Percentiles rank a stretch among this genome's conserved stretches.
Conservation (phyloP, 2,329 filamentous ascomycete genomes). For the Aureobasidium sp. region DNA sequence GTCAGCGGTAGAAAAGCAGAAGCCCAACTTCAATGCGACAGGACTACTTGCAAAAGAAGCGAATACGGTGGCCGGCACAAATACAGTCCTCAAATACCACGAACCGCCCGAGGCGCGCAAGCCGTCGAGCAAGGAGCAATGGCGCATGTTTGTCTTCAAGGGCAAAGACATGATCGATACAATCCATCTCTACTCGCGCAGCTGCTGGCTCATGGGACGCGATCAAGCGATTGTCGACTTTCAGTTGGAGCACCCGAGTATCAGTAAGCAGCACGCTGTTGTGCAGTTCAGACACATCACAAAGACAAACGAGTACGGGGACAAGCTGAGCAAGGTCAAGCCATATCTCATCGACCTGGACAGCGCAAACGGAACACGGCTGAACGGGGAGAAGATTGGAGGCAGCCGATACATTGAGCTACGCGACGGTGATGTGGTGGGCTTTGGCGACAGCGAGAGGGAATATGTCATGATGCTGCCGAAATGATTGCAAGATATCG, state of each 20-base stretch:
- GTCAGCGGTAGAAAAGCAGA: constrained; percentile 58
- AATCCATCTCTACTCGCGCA: constrained; percentile 64
- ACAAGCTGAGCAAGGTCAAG: constrained; percentile 60
- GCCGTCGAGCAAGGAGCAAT: constrained; percentile 65
- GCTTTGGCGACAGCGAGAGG: constrained; percentile 77
- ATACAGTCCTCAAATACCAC: constrained; percentile 86
- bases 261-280: constrained; percentile 91
- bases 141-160: constrained; percentile 93
- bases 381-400: constrained; percentile 70
- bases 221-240: constrained; percentile 76
- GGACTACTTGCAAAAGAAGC: constrained; percentile 81
- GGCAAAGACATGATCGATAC: constrained; percentile 72
- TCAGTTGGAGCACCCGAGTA: constrained; percentile 77
- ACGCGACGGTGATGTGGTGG: constrained; percentile 78
- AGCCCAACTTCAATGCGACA: constrained; percentile 75
- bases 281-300: constrained; percentile 85
- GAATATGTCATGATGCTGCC: constrained; percentile 95
- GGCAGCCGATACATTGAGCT: constrained; percentile 59
- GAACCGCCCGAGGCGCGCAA: constrained; percentile 91
- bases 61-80: constrained; percentile 69
- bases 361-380: constrained; percentile 77
- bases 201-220: constrained; percentile 84
- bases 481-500: neutral
- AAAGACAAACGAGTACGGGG: constrained; percentile 78
- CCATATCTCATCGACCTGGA: constrained; percentile 92